Base-by-base conservation (phyloP, 2,329 filamentous ascomycete species). In the Grosmannia clavigera region DNA sequence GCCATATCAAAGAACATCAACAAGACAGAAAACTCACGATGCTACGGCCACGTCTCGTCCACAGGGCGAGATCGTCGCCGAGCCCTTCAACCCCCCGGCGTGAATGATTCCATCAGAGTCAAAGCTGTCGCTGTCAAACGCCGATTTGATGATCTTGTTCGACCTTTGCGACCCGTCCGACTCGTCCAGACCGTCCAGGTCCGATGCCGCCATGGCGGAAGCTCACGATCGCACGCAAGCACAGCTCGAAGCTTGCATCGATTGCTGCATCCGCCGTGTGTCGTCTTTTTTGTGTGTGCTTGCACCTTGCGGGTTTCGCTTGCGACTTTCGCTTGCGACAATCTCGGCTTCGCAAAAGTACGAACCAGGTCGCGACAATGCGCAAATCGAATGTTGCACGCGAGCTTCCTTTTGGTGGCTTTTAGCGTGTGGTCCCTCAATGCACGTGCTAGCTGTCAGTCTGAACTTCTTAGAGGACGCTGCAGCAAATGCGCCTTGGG, bases 21-120 rank as follows among this genome's bases (percentile, higher is more conserved):
- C 10, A 16, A 11, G 6, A 50, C 22, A 9, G 35, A n/a, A 5
- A 7, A 74, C 79, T 73, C 68, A 82, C 79, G 90, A 95, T 59
- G 91, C 92, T 64, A 96, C 78, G 43, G 92, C 92, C 60, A 96
- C 84, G 74, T 96, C 92, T 67, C 92, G 83, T 56, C 92, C 91
- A 62, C 87, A 92, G 2, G 92, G 92, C 25, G 92, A 95, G 72
- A 96, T 96, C 62, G 90, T 92, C 66, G 92, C 92, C 6, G 92
- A 95, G 55, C 91, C 91, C 58, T 96, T 90, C 27, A 82, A 72
- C n/a, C 81, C 81, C 64, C 92, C 86, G 58, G 96, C 88, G 67
- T 88, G 85, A 66, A 96, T 92, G 1, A 86, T 88, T 58, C 88
- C 86, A 73, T 95, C 87, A 64, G 86, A 82, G 66, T 91, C 90